Evolutionary conservation across 495 filamentous ascomycete genomes (phyloP).

Genomic region (Glutinoglossum americanum): DNA sequence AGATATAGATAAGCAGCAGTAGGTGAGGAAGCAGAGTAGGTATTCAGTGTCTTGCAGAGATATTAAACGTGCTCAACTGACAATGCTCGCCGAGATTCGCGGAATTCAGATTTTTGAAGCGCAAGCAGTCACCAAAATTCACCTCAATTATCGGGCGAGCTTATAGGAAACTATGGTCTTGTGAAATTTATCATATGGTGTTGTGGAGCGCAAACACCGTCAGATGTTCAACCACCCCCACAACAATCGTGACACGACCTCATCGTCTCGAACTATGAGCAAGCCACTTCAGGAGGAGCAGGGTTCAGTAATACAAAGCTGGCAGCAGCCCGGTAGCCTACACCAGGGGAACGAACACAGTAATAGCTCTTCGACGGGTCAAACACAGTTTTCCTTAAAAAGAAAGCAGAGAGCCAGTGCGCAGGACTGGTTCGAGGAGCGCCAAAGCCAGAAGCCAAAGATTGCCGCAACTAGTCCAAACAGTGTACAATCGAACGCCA

Average conservation of each 20-base stretch:
- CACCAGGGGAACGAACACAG: background rate
- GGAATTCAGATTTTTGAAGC: background rate
- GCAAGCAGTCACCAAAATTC: background rate
- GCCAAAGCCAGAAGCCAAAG: background rate
- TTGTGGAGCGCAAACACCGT: background rate
- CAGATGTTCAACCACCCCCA: background rate
- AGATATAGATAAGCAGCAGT: background rate
- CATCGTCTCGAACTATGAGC: background rate
- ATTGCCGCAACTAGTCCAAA: background rate
- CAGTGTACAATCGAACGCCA: background rate
- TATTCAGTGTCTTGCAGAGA: background rate
- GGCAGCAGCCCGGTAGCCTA: background rate
- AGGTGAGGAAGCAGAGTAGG: background rate
- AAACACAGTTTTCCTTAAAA: background rate
- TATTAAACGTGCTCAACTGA: background rate
- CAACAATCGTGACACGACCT: background rate
- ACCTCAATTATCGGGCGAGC: background rate
- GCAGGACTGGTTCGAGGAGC: slow-evolving; percentile 1
- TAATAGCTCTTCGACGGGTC: background rate
- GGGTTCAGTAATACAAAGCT: background rate
- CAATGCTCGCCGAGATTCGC: background rate
- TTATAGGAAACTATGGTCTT: background rate
- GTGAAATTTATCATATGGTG: background rate
- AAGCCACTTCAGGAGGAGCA: background rate
- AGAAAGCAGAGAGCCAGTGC: background rate